Percentiles rank a stretch among this genome's conserved stretches.
phyloP scores from a whole-genome alignment of 2,329 filamentous ascomycete genomes.

The Aspergillus sp. region DNA sequence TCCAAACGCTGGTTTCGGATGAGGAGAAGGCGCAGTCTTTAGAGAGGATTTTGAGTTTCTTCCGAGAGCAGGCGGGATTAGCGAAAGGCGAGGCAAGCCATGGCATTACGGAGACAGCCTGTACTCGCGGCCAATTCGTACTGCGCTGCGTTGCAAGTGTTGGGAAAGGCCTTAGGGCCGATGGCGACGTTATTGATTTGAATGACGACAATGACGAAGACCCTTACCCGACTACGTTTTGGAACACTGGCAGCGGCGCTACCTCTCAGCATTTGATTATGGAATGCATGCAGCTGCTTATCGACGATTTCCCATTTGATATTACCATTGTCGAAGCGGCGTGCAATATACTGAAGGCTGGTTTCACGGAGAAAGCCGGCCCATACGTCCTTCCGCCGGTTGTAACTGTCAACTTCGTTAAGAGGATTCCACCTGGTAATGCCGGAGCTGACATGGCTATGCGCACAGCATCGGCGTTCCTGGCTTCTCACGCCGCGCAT shows the following conservation, averaged over 20 bases:
- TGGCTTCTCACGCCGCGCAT: slow-evolving; percentile 33
- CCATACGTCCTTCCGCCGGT: slow-evolving; percentile 35
- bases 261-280: slow-evolving; percentile 28
- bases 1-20: slow-evolving; percentile 32
- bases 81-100: slow-evolving; percentile 22
- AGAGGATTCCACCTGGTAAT: slow-evolving; percentile 29
- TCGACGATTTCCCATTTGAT: slow-evolving; percentile 31
- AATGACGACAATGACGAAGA: slow-evolving; percentile 15
- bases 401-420: slow-evolving; percentile 34
- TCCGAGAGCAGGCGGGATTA: slow-evolving; percentile 26
- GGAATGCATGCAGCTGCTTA: slow-evolving; percentile 32
- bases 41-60: slow-evolving; percentile 28
- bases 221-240: slow-evolving; percentile 27
- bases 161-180: slow-evolving; percentile 30
- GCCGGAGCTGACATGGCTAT: slow-evolving; percentile 35
- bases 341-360: slow-evolving; percentile 38
- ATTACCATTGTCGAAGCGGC: slow-evolving; percentile 35
- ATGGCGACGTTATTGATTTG: slow-evolving; percentile 28
- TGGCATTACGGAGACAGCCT: slow-evolving; percentile 25
- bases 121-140: slow-evolving; percentile 24
- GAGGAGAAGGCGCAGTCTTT: slow-evolving; percentile 31
- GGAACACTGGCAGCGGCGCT: slow-evolving; percentile 25
- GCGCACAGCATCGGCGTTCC: slow-evolving; percentile 37
- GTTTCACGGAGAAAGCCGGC: slow-evolving; percentile 36
- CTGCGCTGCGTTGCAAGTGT: slow-evolving; percentile 34